Evolutionary conservation across 176 grass and related monocot species (phyloP).

Genomic region (Hordeum marinum): DNA sequence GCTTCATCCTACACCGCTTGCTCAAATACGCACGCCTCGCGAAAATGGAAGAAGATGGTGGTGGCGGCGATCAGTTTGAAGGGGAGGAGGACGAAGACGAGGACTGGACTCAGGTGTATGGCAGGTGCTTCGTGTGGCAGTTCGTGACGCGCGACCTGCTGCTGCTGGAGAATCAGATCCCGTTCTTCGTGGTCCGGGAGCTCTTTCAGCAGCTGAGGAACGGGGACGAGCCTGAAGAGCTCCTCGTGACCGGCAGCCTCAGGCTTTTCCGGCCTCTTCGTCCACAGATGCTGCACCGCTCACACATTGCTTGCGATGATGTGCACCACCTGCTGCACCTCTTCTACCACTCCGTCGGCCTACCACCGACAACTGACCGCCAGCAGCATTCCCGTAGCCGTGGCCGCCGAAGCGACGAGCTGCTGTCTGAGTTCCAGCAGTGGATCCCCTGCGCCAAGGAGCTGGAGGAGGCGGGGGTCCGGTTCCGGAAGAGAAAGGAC

Average conservation of each 20-base stretch:
- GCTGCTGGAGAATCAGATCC: neutral
- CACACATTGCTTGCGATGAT: neutral
- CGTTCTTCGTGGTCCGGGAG: neutral
- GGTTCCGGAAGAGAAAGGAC: neutral
- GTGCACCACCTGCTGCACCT: neutral
- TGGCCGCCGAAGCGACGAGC: neutral
- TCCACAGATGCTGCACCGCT: neutral
- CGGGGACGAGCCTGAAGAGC: neutral
- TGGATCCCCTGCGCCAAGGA: neutral
- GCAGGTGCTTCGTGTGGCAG: neutral
- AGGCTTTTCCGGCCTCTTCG: neutral
- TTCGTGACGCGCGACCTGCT: neutral
- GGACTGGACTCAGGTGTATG: neutral
- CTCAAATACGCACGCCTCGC: no score
- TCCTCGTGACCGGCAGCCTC: neutral
- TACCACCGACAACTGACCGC: neutral
- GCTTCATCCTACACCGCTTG: no score
- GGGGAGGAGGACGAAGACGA: neutral
- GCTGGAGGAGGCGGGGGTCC: conserved; percentile 15
- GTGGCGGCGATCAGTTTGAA: no score
- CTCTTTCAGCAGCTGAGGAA: neutral
- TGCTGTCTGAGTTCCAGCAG: neutral
- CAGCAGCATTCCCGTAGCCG: neutral
- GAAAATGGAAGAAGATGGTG: no score
- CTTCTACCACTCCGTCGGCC: neutral